These are phyloP conservation scores for Spinacia oleracea DNA, from an alignment of 179 eudicot genomes.

Conservation along the genomic window DNA sequence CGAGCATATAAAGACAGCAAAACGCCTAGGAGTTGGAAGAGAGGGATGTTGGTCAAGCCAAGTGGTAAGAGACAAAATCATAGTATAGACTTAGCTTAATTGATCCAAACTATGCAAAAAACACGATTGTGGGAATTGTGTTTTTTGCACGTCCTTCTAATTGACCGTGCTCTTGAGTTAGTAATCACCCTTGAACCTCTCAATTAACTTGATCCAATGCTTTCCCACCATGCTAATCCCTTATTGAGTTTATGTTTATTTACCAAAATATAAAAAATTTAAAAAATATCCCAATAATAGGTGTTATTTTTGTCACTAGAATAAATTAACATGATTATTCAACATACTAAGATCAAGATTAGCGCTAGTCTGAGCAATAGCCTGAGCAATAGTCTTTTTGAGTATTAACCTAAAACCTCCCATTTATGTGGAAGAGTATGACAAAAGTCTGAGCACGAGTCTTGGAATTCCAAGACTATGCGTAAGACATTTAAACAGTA, in stretches of 20 bases:
- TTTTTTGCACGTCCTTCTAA: conserved; percentile 24
- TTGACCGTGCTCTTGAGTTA: conserved; percentile 24
- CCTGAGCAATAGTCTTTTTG: too few species aligned
- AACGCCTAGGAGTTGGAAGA: conserved; percentile 25
- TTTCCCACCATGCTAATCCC: background rate
- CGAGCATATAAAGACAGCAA: conserved; percentile 30
- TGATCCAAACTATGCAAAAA: background rate
- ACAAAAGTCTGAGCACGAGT: too few species aligned
- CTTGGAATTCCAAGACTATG: too few species aligned
- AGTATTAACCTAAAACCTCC: too few species aligned
- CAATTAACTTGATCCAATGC: background rate
- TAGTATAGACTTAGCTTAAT: background rate
- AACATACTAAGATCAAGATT: too few species aligned
- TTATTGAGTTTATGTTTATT: background rate
- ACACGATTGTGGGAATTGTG: conserved; percentile 29
- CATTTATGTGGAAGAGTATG: too few species aligned
- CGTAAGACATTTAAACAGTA: too few species aligned
- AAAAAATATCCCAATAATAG: too few species aligned
- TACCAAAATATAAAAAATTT: too few species aligned
- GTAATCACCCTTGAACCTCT: background rate
- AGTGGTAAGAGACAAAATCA: conserved; percentile 25
- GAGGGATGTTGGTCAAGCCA: conserved; percentile 15
- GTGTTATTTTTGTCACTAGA: too few species aligned
- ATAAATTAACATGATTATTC: too few species aligned
- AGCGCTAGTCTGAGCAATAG: too few species aligned